Conservation (phyloP, 345 rosid genomes). For the Ceriops decandra region DNA sequence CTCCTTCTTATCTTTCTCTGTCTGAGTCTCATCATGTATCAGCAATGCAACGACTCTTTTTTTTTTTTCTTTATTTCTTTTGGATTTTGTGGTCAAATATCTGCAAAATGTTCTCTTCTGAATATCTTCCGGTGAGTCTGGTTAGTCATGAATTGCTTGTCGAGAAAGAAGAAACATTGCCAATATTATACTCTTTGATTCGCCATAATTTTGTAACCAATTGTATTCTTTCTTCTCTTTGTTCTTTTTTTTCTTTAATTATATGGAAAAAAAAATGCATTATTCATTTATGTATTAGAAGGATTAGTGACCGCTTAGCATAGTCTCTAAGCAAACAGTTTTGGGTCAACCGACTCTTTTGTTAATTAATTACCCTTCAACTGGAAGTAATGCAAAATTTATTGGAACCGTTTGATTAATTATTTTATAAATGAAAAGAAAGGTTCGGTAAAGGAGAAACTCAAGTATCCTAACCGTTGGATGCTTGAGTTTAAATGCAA, state of each 20-base stretch:
- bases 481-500: too few species aligned
- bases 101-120: background rate
- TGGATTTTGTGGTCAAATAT: background rate
- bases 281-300: background rate
- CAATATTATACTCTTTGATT: background rate
- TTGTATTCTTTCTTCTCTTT: conserved; percentile 1
- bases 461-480: too few species aligned
- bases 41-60: background rate
- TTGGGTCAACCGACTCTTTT: too few species aligned
- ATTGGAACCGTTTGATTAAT: too few species aligned
- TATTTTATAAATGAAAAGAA: too few species aligned
- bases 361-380: too few species aligned
- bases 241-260: background rate
- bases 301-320: too few species aligned
- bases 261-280: background rate
- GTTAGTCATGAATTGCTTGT: too few species aligned
- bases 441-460: too few species aligned
- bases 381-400: too few species aligned
- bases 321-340: too few species aligned
- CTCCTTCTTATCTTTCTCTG: background rate
- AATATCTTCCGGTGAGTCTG: background rate
- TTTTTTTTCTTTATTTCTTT: background rate
- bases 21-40: background rate
- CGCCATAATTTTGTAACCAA: background rate
- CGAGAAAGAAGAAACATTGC: background rate